A percentile compares a stretch with the other conserved stretches of the same genome.
phyloP scores from a whole-genome alignment of 2,329 filamentous ascomycete species.

The Fusarium goolgardi region DNA sequence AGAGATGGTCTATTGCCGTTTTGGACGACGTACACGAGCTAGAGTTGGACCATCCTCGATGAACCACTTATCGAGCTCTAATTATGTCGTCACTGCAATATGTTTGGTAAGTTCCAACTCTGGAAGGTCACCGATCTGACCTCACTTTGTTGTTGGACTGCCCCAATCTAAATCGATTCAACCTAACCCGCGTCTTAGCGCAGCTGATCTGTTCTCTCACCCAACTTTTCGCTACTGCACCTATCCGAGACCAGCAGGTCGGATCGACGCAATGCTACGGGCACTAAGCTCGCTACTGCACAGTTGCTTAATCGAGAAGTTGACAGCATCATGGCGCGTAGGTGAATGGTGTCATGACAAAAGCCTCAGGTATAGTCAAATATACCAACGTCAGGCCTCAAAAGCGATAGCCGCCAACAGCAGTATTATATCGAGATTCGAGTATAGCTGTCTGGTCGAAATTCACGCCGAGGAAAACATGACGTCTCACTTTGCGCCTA shows the following conservation, averaged over 20 bases:
- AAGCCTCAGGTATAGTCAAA: slow-evolving; percentile 6
- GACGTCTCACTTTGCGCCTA: slow-evolving; percentile 38
- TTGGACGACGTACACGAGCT: slow-evolving; percentile 29
- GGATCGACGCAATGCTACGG: slow-evolving; percentile 44
- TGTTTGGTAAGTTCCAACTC: slow-evolving; percentile 23
- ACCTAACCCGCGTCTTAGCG: slow-evolving; percentile 33
- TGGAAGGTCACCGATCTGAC: slow-evolving; percentile 35
- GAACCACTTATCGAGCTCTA: slow-evolving; percentile 20
- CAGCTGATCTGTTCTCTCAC: slow-evolving; percentile 40
- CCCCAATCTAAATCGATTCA: slow-evolving; percentile 26
- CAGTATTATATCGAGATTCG: slow-evolving; percentile 3
- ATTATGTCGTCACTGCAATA: slow-evolving; percentile 27
- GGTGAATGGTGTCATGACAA: slow-evolving; percentile 20
- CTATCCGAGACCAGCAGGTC: slow-evolving; percentile 45
- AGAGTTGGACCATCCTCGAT: slow-evolving; percentile 20
- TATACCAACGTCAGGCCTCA: slow-evolving; percentile 38
- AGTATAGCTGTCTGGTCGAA: slow-evolving; percentile 14
- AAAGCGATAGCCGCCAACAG: slow-evolving; percentile 19
- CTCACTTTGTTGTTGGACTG: slow-evolving; percentile 39
- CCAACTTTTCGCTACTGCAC: slow-evolving; percentile 36
- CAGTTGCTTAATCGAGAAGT: slow-evolving; percentile 21
- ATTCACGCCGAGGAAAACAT: slow-evolving; percentile 12
- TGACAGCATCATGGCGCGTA: slow-evolving; percentile 29
- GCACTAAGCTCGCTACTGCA: slow-evolving; percentile 26
- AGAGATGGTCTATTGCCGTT: slow-evolving; percentile 20